These are phyloP conservation scores for Dactylellina sp. DNA, from an alignment of 2,329 filamentous ascomycete species.

Conservation along the genomic window DNA sequence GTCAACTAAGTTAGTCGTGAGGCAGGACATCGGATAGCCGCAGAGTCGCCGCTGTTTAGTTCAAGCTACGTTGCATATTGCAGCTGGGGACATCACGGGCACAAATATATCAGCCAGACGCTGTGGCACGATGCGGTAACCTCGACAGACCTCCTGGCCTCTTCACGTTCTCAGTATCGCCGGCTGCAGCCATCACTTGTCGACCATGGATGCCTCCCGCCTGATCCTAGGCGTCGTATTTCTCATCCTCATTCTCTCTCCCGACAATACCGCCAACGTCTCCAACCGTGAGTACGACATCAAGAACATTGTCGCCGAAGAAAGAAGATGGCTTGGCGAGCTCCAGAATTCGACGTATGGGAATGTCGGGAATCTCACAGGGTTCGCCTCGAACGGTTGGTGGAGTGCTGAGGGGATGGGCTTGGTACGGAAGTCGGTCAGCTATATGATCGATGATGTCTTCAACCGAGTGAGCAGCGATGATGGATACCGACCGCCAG, in stretches of 20 bases:
- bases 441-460: conserved; percentile 57
- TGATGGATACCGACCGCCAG: conserved; percentile 6
- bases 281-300: conserved; percentile 57
- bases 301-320: conserved; percentile 58
- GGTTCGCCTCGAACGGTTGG: conserved; percentile 54
- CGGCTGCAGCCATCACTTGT: too few species aligned
- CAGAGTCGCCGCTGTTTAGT: background rate
- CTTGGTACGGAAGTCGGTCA: conserved; percentile 57
- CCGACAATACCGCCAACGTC: conserved; percentile 58
- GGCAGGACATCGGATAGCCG: too few species aligned
- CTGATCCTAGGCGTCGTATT: conserved; percentile 58
- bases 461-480: conserved; percentile 49
- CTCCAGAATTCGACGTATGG: conserved; percentile 60
- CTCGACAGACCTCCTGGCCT: background rate
- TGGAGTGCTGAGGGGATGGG: conserved; percentile 47
- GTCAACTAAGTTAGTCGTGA: too few species aligned
- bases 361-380: conserved; percentile 60
- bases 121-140: background rate
- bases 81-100: background rate
- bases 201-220: conserved; percentile 50
- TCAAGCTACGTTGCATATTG: background rate
- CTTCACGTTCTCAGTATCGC: background rate
- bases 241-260: conserved; percentile 59
- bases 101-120: background rate
- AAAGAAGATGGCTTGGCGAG: conserved; percentile 58